These are phyloP conservation scores for Jaminaea rosea DNA, from an alignment of 1,284 basidiomycete genomes.

Conservation along the genomic window DNA sequence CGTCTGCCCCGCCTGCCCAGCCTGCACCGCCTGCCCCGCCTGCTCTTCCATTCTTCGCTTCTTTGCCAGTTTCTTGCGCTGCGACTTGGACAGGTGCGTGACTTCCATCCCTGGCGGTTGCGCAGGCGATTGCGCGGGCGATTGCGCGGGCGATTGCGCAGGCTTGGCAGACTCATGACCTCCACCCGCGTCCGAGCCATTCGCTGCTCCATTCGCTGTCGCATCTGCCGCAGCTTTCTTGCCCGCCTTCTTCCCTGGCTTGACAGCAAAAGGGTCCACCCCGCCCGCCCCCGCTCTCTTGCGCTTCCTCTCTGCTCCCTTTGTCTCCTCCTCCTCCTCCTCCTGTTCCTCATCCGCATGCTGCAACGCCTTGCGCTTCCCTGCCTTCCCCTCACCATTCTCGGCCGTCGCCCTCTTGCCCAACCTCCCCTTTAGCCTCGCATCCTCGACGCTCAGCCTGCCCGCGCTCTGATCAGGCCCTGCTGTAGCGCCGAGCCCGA, in stretches of 20 bases:
- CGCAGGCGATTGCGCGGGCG: not conserved
- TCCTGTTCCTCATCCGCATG: conserved; percentile 7
- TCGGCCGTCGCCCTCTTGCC: conserved; percentile 21
- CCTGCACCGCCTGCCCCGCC: not conserved
- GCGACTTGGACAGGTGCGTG: conserved; percentile 2
- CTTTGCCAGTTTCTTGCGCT: conserved; percentile 8
- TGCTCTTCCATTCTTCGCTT: conserved; percentile 7
- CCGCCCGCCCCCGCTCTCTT: not conserved
- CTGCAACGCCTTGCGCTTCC: not conserved
- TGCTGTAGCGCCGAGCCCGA: conserved; percentile 32
- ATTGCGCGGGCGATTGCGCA: not conserved
- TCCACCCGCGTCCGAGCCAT: not conserved
- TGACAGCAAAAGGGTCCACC: not conserved
- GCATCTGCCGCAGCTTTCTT: conserved; percentile 1
- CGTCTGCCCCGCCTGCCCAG: conserved; percentile 10
- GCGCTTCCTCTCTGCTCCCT: not conserved
- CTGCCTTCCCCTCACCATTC: conserved; percentile 18
- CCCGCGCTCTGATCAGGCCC: not conserved
- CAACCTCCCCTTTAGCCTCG: conserved; percentile 2
- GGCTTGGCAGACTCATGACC: not conserved
- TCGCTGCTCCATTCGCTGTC: not conserved
- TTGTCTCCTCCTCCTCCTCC: conserved; percentile 14
- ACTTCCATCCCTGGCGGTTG: not conserved
- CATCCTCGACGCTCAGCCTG: not conserved
- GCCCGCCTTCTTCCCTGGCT: not conserved